Evolutionary conservation across 2,329 filamentous ascomycete genomes (phyloP).

Genomic region (Gremmenia infestans): DNA sequence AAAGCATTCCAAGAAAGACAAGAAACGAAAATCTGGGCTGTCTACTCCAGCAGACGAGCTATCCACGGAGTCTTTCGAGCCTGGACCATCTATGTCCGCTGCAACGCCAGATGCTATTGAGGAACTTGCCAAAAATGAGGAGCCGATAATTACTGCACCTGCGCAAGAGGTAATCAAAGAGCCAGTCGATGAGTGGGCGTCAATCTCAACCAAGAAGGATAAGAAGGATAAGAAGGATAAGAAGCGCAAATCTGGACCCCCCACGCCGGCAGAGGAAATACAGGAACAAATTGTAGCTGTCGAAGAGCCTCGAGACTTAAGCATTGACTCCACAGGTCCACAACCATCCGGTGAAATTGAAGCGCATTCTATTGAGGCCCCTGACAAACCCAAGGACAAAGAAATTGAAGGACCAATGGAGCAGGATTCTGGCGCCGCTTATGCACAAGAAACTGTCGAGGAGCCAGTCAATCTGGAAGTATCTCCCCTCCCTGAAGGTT

Average conservation of each 20-base stretch:
- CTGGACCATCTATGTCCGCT: background rate
- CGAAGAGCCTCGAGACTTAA: constrained; percentile 2
- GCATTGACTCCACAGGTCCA: background rate
- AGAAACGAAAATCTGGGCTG: constrained; percentile 19
- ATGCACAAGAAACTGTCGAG: background rate
- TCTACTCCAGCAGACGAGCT: background rate
- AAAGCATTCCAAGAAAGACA: constrained; percentile 27
- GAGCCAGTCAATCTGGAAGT: background rate
- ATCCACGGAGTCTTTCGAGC: background rate
- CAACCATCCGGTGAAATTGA: background rate
- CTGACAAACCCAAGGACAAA: background rate
- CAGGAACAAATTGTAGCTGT: background rate
- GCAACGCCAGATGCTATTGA: background rate
- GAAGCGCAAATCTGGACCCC: constrained; percentile 6
- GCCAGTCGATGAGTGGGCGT: background rate
- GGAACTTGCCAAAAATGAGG: background rate
- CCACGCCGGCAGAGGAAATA: background rate
- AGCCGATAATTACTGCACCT: background rate
- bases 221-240: constrained; percentile 34
- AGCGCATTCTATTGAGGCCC: background rate
- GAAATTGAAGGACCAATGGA: background rate
- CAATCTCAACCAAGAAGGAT: constrained; percentile 4
- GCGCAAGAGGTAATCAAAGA: background rate
- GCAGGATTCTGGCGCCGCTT: background rate
- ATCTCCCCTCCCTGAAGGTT: background rate